Conservation (phyloP, 345 rosid genomes). For the Ceriops decandra region DNA sequence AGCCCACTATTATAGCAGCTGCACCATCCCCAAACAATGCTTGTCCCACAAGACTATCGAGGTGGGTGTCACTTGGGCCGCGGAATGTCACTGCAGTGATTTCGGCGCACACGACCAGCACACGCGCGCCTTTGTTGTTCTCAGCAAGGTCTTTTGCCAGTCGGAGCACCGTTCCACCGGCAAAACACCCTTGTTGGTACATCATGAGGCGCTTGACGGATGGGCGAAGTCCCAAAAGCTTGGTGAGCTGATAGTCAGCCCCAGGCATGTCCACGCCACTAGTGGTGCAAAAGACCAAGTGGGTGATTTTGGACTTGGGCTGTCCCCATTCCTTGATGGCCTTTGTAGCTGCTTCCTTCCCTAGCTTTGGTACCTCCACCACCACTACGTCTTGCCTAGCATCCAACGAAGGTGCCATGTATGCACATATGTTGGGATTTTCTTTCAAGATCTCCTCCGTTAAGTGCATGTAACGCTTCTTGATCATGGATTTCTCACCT, state of each 20-base stretch:
- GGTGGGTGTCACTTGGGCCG: conserved; percentile 65
- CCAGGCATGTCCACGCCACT: conserved; percentile 94
- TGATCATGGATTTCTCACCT: conserved; percentile 72
- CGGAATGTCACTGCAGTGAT: conserved; percentile 79
- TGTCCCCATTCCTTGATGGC: conserved; percentile 89
- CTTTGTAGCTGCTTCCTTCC: conserved; percentile 69
- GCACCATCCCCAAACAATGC: conserved; percentile 74
- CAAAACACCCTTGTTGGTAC: conserved; percentile 69
- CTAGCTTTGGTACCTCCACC: conserved; percentile 72
- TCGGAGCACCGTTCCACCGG: conserved; percentile 82
- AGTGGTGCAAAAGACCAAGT: conserved; percentile 76
- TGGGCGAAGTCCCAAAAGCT: conserved; percentile 72
- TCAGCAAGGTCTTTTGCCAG: conserved; percentile 79
- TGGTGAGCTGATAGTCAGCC: conserved; percentile 86
- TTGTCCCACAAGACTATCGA: conserved; percentile 67
- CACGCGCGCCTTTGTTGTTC: conserved; percentile 75
- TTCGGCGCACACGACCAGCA: conserved; percentile 72
- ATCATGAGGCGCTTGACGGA: conserved; percentile 73
- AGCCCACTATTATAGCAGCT: conserved; percentile 59
- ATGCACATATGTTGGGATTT: conserved; percentile 52
- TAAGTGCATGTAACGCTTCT: conserved; percentile 62
- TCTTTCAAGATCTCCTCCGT: conserved; percentile 65
- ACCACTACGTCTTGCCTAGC: conserved; percentile 75
- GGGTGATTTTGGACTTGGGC: conserved; percentile 81
- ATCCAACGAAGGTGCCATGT: conserved; percentile 69